phyloP scores from a whole-genome alignment of 116 monocot genomes.

The Posidonia oceanica region DNA sequence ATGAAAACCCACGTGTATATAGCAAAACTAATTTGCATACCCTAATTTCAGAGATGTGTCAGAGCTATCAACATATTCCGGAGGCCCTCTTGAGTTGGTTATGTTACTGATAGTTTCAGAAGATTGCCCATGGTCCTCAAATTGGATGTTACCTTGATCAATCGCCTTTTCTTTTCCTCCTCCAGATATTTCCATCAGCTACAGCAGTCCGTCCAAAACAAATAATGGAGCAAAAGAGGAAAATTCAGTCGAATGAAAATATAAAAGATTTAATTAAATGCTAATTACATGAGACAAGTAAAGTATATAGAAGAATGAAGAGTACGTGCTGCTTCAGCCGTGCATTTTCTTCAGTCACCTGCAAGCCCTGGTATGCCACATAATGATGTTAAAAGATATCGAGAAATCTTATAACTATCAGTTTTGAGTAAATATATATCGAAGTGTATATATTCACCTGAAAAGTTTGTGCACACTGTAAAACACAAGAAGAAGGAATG shows the following conservation, averaged over 20 bases:
- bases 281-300: too few relatives aligned
- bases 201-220: neutral
- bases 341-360: neutral
- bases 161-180: neutral
- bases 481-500: too few relatives aligned
- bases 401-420: too few relatives aligned
- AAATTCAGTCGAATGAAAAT: too few relatives aligned
- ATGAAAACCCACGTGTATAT: too few relatives aligned
- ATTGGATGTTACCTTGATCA: neutral
- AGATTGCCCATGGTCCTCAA: neutral
- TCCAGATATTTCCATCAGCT: neutral
- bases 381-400: too few relatives aligned
- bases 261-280: neutral
- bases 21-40: neutral
- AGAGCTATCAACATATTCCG: constrained; percentile 8
- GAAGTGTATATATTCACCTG: too few relatives aligned
- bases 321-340: constrained; percentile 1
- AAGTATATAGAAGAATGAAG: neutral
- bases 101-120: neutral
- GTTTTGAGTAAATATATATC: too few relatives aligned
- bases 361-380: neutral
- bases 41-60: constrained; percentile 13
- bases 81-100: neutral
- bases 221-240: neutral
- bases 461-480: too few relatives aligned